These are phyloP conservation scores for Gonium pectorale DNA, from an alignment of 139 green algal species.

Conservation along the genomic window DNA sequence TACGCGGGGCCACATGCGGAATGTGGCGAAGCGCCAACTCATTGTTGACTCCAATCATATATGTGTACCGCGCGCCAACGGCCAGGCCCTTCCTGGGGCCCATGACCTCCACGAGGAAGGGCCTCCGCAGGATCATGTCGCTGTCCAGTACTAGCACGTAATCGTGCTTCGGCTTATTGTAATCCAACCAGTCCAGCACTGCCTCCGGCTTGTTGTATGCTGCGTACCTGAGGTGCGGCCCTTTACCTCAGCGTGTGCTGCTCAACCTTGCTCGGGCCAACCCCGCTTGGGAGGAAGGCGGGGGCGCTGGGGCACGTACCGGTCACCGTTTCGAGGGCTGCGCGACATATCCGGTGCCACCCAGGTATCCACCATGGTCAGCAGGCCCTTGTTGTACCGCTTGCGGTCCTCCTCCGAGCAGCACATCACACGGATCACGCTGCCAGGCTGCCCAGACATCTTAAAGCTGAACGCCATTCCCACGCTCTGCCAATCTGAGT, in stretches of 20 bases:
- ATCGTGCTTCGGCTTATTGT: constrained; percentile 64
- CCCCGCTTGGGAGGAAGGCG: too few species aligned
- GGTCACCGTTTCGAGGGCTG: constrained; percentile 60
- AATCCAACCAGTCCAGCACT: constrained; percentile 82
- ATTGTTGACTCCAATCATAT: constrained; percentile 73
- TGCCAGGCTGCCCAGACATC: constrained; percentile 75
- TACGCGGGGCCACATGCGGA: constrained; percentile 55
- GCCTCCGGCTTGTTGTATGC: constrained; percentile 88
- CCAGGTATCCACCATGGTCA: constrained; percentile 71
- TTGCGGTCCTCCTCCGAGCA: constrained; percentile 74
- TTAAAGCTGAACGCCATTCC: constrained; percentile 69
- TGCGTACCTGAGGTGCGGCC: constrained; percentile 24
- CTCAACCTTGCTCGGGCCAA: too few species aligned
- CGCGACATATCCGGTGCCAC: constrained; percentile 72
- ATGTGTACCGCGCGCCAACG: constrained; percentile 55
- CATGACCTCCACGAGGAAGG: constrained; percentile 64
- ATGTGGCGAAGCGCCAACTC: constrained; percentile 76
- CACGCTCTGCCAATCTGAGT: constrained; percentile 82
- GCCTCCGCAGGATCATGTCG: constrained; percentile 70
- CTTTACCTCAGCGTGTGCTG: not conserved
- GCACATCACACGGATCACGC: constrained; percentile 82
- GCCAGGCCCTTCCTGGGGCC: constrained; percentile 49
- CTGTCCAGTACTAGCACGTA: constrained; percentile 71
- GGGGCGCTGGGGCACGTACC: too few species aligned
- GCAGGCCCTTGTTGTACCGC: constrained; percentile 51